Conservation (phyloP, 768 basidiomycete species). For the Exidia glandulosa region DNA sequence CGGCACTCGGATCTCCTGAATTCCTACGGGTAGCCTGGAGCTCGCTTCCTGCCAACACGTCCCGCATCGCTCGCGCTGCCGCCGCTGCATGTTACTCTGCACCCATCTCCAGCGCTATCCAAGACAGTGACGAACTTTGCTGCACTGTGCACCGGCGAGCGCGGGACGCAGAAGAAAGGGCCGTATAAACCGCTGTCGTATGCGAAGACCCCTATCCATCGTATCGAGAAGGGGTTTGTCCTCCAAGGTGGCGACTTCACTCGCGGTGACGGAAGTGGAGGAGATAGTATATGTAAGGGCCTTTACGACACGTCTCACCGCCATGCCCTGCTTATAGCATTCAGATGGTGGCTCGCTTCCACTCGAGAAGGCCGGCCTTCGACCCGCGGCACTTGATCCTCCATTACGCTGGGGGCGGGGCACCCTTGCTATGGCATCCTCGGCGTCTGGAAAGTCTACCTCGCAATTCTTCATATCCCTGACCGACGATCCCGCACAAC, state of each 20-base stretch:
- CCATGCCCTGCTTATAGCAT: background rate
- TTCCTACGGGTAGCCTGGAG: slow-evolving; percentile 21
- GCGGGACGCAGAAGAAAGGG: slow-evolving; percentile 33
- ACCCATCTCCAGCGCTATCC: slow-evolving; percentile 25
- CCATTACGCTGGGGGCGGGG: slow-evolving; percentile 24
- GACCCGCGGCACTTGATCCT: slow-evolving; percentile 9
- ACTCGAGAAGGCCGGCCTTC: slow-evolving; percentile 36
- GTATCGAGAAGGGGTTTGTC: slow-evolving; percentile 36
- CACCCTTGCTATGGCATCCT: slow-evolving; percentile 42
- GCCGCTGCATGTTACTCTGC: slow-evolving; percentile 31
- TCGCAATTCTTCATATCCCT: slow-evolving; percentile 43
- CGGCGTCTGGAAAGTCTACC: slow-evolving; percentile 29
- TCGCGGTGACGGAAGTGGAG: slow-evolving; percentile 40
- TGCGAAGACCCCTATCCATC: slow-evolving; percentile 32
- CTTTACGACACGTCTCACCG: background rate
- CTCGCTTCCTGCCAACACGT: slow-evolving; percentile 26
- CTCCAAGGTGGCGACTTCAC: slow-evolving; percentile 47
- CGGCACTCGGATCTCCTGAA: no score
- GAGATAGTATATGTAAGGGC: slow-evolving; percentile 30
- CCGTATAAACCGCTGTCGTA: slow-evolving; percentile 37
- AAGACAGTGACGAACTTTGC: slow-evolving; percentile 40
- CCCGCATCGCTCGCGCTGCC: slow-evolving; percentile 26
- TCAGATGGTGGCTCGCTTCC: slow-evolving; percentile 5
- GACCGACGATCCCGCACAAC: slow-evolving; percentile 26
- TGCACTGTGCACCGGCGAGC: slow-evolving; percentile 35